phyloP scores from a whole-genome alignment of 768 basidiomycete genomes.

The Hirschioporus abietinus region DNA sequence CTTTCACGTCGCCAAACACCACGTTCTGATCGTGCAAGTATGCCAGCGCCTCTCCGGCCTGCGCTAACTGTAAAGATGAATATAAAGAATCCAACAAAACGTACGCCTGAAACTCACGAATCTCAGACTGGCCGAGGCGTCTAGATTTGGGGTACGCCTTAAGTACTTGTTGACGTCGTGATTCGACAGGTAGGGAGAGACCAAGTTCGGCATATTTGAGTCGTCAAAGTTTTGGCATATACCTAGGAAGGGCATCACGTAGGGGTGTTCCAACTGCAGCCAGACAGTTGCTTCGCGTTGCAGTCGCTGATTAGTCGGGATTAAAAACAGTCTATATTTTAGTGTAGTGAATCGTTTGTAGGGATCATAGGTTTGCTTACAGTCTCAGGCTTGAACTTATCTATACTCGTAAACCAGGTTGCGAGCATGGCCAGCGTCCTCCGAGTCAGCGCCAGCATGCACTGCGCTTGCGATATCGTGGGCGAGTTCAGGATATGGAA shows the following conservation, averaged over 20 bases:
- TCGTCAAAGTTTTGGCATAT: constrained; percentile 12
- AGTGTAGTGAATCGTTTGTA: not conserved
- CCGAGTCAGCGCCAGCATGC: constrained; percentile 43
- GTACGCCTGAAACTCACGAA: constrained; percentile 16
- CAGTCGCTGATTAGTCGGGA: not conserved
- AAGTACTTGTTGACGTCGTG: constrained; percentile 20
- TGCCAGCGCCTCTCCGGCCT: not conserved
- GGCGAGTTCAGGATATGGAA: constrained; percentile 58
- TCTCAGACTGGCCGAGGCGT: constrained; percentile 22
- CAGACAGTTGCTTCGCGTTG: constrained; percentile 19
- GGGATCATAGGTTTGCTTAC: not conserved
- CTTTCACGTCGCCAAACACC: constrained; percentile 35
- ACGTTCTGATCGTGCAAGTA: constrained; percentile 17
- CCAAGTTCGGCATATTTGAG: constrained; percentile 8
- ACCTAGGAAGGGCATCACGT: constrained; percentile 19
- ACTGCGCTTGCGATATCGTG: constrained; percentile 62
- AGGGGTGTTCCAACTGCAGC: constrained; percentile 15
- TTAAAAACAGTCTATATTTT: not conserved
- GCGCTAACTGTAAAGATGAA: constrained; percentile 4
- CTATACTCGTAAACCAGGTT: no score
- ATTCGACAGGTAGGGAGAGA: constrained; percentile 24
- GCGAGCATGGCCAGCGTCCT: constrained; percentile 60
- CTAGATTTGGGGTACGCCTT: constrained; percentile 8
- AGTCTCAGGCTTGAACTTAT: not conserved
- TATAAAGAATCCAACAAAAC: not conserved